Percentiles rank a stretch among this genome's conserved stretches.
Conservation (phyloP, 78 protist genomes). For the Chrysochromulina parva region DNA sequence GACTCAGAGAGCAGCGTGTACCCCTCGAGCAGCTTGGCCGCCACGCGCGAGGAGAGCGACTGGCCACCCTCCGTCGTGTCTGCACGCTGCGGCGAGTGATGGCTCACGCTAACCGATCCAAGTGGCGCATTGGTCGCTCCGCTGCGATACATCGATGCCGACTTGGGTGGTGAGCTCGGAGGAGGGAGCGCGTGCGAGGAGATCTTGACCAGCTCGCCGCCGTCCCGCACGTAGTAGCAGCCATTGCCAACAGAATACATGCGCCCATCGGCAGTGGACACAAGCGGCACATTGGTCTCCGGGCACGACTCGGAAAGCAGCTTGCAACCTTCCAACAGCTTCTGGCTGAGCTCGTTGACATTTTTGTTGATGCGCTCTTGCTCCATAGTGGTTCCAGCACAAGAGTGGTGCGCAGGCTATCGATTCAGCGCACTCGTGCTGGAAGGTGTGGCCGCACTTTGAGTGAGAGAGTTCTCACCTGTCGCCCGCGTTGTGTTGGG, state of each 20-base stretch:
- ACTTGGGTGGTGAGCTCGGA: neutral
- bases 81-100: neutral
- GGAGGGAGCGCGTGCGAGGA: neutral
- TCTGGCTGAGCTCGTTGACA: neutral
- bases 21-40: slow-evolving; percentile 21
- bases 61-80: neutral
- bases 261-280: neutral
- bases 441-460: no score
- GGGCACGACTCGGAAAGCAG: slow-evolving; percentile 13
- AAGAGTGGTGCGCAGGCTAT: no score
- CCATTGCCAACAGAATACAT: slow-evolving; percentile 6
- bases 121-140: neutral
- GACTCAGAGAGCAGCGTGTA: neutral
- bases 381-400: no score
- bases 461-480: no score
- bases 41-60: neutral
- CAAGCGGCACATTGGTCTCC: slow-evolving; percentile 28
- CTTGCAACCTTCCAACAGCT: slow-evolving; percentile 20
- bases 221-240: neutral
- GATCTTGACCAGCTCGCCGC: neutral
- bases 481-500: no score
- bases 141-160: neutral
- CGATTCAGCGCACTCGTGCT: no score
- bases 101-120: neutral
- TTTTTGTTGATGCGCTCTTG: neutral